Evolutionary conservation across 2,329 filamentous ascomycete species (phyloP).

Genomic region (Atkinsonella hypoxylon): DNA sequence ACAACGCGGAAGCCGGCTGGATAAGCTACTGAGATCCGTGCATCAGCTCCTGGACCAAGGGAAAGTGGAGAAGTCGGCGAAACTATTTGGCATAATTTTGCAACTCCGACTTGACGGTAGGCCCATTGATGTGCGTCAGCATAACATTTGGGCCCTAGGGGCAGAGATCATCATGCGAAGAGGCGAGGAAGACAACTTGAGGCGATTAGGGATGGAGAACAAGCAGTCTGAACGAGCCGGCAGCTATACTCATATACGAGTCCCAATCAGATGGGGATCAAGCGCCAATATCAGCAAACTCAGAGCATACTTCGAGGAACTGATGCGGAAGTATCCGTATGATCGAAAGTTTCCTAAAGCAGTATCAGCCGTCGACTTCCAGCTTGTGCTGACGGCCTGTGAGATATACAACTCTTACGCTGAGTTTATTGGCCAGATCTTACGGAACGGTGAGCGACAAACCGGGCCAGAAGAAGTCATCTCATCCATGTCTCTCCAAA

Average conservation of each 20-base stretch:
- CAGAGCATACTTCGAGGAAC: conserved; percentile 57
- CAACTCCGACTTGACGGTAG: conserved; percentile 31
- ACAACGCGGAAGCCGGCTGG: conserved; percentile 38
- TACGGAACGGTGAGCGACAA: conserved; percentile 18
- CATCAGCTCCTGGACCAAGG: conserved; percentile 60
- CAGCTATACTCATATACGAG: neutral
- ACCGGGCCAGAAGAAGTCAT: conserved; percentile 3
- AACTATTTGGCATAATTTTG: conserved; percentile 64
- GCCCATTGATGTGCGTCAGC: conserved; percentile 54
- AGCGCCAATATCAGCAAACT: conserved; percentile 34
- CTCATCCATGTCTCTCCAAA: neutral
- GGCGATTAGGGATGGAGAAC: neutral
- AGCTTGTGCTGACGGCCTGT: conserved; percentile 65
- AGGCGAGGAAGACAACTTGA: conserved; percentile 23
- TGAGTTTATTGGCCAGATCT: conserved; percentile 37
- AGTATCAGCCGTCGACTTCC: conserved; percentile 63
- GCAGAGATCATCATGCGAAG: conserved; percentile 69
- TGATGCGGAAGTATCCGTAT: conserved; percentile 69
- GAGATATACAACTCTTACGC: conserved; percentile 67
- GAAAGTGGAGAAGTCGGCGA: conserved; percentile 58
- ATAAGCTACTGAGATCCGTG: conserved; percentile 55
- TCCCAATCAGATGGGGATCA: conserved; percentile 26
- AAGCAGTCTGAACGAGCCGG: neutral
- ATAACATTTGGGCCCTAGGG: conserved; percentile 69
- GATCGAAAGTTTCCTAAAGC: conserved; percentile 45